Conservation (phyloP, 495 filamentous ascomycete genomes). For the Lasiosphaeria hispida region DNA sequence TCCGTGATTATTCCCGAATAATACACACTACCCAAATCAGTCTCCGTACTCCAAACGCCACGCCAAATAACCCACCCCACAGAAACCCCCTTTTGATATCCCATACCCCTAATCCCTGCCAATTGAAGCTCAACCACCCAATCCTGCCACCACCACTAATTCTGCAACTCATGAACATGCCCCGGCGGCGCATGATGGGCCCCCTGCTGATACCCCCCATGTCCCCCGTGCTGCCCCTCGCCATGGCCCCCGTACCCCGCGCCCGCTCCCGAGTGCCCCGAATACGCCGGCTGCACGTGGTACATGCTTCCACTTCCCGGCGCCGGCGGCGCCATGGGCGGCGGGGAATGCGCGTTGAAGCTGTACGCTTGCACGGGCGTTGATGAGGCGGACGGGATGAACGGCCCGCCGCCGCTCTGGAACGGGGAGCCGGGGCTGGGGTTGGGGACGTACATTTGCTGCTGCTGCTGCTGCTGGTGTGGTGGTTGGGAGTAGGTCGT, state of each 20-base stretch:
- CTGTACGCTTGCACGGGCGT: neutral
- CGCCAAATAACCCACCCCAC: too few relatives aligned
- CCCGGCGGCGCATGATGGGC: neutral
- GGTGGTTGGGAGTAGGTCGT: neutral
- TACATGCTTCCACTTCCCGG: neutral
- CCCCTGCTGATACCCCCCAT: neutral
- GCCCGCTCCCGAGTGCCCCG: too few relatives aligned
- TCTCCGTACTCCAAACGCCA: too few relatives aligned
- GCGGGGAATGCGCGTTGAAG: neutral
- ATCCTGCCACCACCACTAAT: too few relatives aligned
- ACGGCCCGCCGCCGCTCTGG: neutral
- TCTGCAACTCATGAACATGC: neutral
- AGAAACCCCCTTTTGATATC: too few relatives aligned
- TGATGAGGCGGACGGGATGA: neutral
- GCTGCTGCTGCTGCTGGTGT: conserved; percentile 9
- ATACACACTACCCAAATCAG: too few relatives aligned
- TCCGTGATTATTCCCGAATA: too few relatives aligned
- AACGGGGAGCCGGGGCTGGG: neutral
- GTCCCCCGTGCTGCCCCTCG: neutral
- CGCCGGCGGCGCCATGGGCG: too few relatives aligned
- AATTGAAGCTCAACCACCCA: too few relatives aligned
- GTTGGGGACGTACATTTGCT: neutral
- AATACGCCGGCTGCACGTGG: conserved; percentile 2
- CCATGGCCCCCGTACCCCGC: neutral
- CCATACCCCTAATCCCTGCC: too few relatives aligned